A percentile compares a stretch with the other conserved stretches of the same genome.
These are phyloP conservation scores for Metschnikowia matae DNA, from an alignment of 805 yeast genomes.

Conservation along the genomic window DNA sequence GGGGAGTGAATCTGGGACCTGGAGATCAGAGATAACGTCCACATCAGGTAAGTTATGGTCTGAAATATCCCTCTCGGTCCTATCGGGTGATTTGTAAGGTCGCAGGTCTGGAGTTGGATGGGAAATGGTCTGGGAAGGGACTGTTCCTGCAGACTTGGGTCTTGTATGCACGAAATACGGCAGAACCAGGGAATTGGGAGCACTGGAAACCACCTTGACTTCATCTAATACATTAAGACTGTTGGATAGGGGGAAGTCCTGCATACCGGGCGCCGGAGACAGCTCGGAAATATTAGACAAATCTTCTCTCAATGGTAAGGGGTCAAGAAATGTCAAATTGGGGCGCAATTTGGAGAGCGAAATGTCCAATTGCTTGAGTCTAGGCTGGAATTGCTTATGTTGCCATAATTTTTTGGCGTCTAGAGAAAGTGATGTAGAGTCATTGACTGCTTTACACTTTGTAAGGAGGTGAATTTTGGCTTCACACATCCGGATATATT, in stretches of 20 bases:
- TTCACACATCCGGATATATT: conserved; percentile 25
- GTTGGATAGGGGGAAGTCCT: not conserved
- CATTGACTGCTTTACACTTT: conserved; percentile 29
- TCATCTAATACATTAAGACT: not conserved
- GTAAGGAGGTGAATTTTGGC: conserved; percentile 25
- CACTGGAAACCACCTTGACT: not conserved
- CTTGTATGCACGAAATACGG: not conserved
- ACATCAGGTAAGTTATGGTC: not conserved
- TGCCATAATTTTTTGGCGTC: conserved; percentile 33
- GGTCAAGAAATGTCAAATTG: conserved; percentile 15
- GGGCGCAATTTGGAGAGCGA: conserved; percentile 9
- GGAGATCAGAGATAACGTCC: not conserved
- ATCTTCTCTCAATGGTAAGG: conserved; percentile 8
- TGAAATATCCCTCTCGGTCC: too few species aligned
- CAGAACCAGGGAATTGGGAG: not conserved
- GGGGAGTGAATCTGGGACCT: not conserved
- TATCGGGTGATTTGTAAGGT: too few species aligned
- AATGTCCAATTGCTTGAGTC: conserved; percentile 18
- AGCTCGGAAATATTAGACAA: conserved; percentile 10
- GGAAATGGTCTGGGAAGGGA: not conserved
- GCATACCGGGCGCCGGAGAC: not conserved
- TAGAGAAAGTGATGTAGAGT: conserved; percentile 35
- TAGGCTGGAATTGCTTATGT: conserved; percentile 23
- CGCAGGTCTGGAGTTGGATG: too few species aligned
- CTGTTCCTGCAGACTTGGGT: not conserved